Base-by-base conservation (phyloP, 2,329 filamentous ascomycete species). In the Ascochyta pisi region DNA sequence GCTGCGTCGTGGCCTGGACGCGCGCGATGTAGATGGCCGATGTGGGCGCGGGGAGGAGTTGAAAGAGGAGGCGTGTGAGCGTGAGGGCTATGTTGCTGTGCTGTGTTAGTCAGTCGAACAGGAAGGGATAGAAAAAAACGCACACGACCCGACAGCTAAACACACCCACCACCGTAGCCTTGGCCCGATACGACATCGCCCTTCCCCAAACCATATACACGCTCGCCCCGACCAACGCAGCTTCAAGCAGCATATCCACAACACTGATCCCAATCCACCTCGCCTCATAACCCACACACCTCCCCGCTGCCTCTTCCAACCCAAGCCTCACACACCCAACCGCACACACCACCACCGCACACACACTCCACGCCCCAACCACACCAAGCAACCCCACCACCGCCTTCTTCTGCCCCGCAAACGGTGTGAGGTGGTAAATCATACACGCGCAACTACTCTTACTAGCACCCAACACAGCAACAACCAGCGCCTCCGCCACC, bases 241-340 rank as follows among this genome's bases (percentile, higher is more conserved):
- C 23, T 41, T 66, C 61, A 33, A 63, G 47, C 5, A 55, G 13
- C 22, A 42, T 38, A 23, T 66, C 61, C n/a, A 53, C 35, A 2
- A 55, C 45, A 9, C 31, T 31, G 42, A 64, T 61, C 24, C 50
- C 57, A 13, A 54, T 29, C 63, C 61, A 66, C 19, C 61, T 22
- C 10, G 41, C 39, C 27, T 55, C 46, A 19, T 44, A 35, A 13
- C 46, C 43, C 19, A 7, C 4, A 39, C 27, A 34, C n/a, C 27
- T 22, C 19, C 19, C 42, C 15, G 19, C 1, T 26, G 24, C 24
- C 24, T 8, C 24, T 26, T 19, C 19, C 19, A 19, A 2, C 19
- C 19, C 29, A 27, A 4, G 9, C 45, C 23, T 13, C 31, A 23
- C 24, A 34, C 45, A 46, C 3, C 38, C 26, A 23, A 62, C 31